Evolutionary conservation across 2,329 filamentous ascomycete species (phyloP).

Genomic region (Cadophora luteo-olivacea): DNA sequence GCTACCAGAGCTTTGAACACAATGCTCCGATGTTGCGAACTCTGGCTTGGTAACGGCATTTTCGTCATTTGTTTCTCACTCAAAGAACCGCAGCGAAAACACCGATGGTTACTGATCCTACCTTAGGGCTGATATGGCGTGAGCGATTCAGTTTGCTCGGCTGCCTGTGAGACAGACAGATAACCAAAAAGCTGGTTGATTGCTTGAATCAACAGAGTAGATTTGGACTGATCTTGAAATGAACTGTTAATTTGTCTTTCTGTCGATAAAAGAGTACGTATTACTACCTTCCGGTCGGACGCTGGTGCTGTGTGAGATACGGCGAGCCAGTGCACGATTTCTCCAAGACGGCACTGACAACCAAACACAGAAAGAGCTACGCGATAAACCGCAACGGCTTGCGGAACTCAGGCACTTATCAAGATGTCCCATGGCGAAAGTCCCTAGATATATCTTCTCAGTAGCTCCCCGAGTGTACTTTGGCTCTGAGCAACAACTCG

Average conservation of each 20-base stretch:
- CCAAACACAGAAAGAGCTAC: background rate
- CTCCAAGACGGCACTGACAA: background rate
- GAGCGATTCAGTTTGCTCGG: no score
- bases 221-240: background rate
- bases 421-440: background rate
- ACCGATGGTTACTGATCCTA: no score
- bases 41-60: no score
- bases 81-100: no score
- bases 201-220: background rate
- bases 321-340: background rate
- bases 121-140: no score
- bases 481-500: background rate
- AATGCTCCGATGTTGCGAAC: no score
- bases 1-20: no score
- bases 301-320: background rate
- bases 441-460: background rate
- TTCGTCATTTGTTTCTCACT: no score
- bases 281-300: background rate
- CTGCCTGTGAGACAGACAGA: background rate
- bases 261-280: background rate
- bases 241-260: background rate
- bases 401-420: background rate
- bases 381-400: background rate
- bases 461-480: background rate
- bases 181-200: no score